A percentile compares a stretch with the other conserved stretches of the same genome.
Evolutionary conservation across 441 rosid species (phyloP).

Genomic region (Populus hybrid): DNA sequence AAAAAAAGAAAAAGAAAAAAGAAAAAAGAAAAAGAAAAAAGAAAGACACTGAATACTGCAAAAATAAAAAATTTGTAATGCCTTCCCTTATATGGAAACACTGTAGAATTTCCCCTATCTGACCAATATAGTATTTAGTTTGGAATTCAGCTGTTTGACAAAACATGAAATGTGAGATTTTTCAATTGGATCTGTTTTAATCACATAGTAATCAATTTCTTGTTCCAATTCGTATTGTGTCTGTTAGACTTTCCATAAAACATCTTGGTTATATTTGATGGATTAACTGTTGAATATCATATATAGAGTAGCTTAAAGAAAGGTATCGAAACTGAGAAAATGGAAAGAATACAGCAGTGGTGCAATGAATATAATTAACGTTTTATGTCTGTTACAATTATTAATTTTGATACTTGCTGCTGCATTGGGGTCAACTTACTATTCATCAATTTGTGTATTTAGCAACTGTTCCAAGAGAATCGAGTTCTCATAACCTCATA

Average conservation of each 20-base stretch:
- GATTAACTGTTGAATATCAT: too few species aligned
- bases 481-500: not conserved
- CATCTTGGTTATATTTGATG: too few species aligned
- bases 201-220: not conserved
- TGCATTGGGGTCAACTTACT: not conserved
- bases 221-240: too few species aligned
- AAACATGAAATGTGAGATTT: not conserved
- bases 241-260: too few species aligned
- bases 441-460: not conserved
- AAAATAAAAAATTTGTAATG: not conserved
- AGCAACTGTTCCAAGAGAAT: too few species aligned
- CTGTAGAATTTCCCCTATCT: too few species aligned
- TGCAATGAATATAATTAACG: not conserved
- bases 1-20: too few species aligned
- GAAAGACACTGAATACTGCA: not conserved
- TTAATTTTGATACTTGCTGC: not conserved
- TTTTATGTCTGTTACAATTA: not conserved
- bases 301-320: not conserved
- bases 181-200: not conserved
- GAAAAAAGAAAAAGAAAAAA: too few species aligned
- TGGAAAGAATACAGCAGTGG: not conserved
- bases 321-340: not conserved
- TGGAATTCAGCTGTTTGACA: not conserved
- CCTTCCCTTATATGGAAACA: not conserved
- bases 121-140: not conserved